Percentiles rank a stretch among this genome's conserved stretches.
phyloP scores from a whole-genome alignment of 345 rosid species.

The Boechera divaricarpa region DNA sequence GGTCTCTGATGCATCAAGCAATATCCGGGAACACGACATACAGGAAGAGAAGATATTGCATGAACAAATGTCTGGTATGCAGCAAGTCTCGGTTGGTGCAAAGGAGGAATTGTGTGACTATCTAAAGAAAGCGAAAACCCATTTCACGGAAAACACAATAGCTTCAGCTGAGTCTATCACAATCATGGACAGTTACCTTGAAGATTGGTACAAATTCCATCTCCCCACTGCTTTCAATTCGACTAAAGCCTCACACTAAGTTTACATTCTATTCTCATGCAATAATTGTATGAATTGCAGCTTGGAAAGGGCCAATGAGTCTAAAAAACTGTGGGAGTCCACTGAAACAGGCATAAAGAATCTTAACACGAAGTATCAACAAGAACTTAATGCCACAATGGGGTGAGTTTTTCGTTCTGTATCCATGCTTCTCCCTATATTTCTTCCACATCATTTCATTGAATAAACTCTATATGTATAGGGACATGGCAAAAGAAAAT shows the following conservation, averaged over 20 bases:
- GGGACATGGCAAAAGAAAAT: constrained; percentile 54
- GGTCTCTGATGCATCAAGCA: constrained; percentile 71
- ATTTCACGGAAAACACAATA: constrained; percentile 66
- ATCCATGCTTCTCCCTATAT: constrained; percentile 16
- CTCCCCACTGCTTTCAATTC: constrained; percentile 1
- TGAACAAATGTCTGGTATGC: constrained; percentile 61
- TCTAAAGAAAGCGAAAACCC: constrained; percentile 48
- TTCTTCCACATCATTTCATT: neutral
- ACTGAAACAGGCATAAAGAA: constrained; percentile 46
- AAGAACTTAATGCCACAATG: constrained; percentile 31
- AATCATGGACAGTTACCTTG: constrained; percentile 59
- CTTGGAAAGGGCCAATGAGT: constrained; percentile 52
- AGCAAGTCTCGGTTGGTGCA: constrained; percentile 62
- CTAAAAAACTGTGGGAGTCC: constrained; percentile 64
- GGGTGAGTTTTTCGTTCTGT: constrained; percentile 44
- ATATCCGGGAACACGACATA: constrained; percentile 49
- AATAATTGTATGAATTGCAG: constrained; percentile 49
- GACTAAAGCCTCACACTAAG: neutral
- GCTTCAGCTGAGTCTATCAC: constrained; percentile 62
- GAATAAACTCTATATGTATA: constrained; percentile 36
- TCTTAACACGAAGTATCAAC: constrained; percentile 44
- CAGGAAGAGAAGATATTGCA: constrained; percentile 63
- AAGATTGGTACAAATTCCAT: constrained; percentile 60
- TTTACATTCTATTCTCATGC: constrained; percentile 3
- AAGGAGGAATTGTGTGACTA: constrained; percentile 58